phyloP scores from a whole-genome alignment of 345 rosid genomes.

The Dipteronia sinensis region DNA sequence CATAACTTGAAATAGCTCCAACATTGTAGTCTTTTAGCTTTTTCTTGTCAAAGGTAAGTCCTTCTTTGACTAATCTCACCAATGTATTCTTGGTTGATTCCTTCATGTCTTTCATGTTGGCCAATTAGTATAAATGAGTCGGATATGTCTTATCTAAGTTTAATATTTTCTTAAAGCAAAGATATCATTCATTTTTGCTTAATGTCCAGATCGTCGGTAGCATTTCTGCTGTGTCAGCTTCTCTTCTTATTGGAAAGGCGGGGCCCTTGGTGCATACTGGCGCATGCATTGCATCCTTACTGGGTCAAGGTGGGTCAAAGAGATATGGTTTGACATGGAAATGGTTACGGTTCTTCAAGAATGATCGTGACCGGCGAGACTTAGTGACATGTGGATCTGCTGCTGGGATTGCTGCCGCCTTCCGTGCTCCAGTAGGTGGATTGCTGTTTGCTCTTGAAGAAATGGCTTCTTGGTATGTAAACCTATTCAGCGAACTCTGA shows the following conservation, averaged over 20 bases:
- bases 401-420: constrained; percentile 93
- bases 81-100: neutral
- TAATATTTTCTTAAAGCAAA: neutral
- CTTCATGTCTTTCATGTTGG: constrained; percentile 2
- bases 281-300: constrained; percentile 84
- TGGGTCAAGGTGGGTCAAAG: constrained; percentile 94
- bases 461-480: constrained; percentile 89
- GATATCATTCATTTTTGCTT: constrained; percentile 10
- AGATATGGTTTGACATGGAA: constrained; percentile 75
- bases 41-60: neutral
- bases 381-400: constrained; percentile 95
- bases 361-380: constrained; percentile 88
- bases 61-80: neutral
- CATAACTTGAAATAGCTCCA: neutral
- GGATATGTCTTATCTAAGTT: neutral
- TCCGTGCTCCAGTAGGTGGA: constrained; percentile 96
- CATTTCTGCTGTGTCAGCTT: constrained; percentile 79
- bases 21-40: neutral
- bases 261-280: constrained; percentile 98
- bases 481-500: neutral
- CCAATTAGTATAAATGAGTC: neutral
- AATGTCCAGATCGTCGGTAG: constrained; percentile 74
- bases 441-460: constrained; percentile 89
- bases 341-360: constrained; percentile 78
- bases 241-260: constrained; percentile 93